phyloP scores from a whole-genome alignment of 495 filamentous ascomycete genomes.

The Hyaloscypha variabilis region DNA sequence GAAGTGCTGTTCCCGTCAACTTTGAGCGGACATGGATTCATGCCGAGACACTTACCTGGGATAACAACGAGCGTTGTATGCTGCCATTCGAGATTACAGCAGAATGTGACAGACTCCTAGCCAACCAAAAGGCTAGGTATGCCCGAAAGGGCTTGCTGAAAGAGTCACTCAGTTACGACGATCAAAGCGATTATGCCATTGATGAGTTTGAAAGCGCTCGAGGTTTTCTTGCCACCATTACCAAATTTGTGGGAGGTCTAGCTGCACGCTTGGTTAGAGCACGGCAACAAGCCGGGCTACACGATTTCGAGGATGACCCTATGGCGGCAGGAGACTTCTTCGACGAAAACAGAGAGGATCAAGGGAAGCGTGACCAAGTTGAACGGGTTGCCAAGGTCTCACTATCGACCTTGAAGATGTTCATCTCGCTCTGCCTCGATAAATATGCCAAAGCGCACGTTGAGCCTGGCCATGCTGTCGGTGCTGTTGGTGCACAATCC shows the following conservation, averaged over 20 bases:
- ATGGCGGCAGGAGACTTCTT: constrained; percentile 7
- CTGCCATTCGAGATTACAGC: constrained; percentile 72
- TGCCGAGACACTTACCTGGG: constrained; percentile 75
- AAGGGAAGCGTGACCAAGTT: constrained; percentile 45
- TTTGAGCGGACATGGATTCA: constrained; percentile 93
- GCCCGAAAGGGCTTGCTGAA: constrained; percentile 55
- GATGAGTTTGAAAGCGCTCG: constrained; percentile 87
- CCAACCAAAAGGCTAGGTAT: constrained; percentile 65
- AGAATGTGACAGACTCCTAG: constrained; percentile 64
- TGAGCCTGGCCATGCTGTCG: constrained; percentile 95
- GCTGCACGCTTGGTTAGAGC: constrained; percentile 52
- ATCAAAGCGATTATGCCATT: constrained; percentile 64
- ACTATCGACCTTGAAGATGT: constrained; percentile 65
- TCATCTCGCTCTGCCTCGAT: constrained; percentile 78
- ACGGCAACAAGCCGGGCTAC: constrained; percentile 39
- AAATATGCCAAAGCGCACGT: constrained; percentile 91
- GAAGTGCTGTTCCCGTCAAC: constrained; percentile 86
- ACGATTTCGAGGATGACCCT: constrained; percentile 29
- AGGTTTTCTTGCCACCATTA: constrained; percentile 77
- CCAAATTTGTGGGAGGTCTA: constrained; percentile 61
- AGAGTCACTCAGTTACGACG: constrained; percentile 61
- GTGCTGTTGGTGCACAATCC: constrained; percentile 94
- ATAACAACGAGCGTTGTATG: constrained; percentile 71
- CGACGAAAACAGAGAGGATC: constrained; percentile 29
- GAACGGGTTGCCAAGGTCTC: constrained; percentile 84